Conservation (phyloP, 2,329 filamentous ascomycete species). For the Paramyrothecium roridum region DNA sequence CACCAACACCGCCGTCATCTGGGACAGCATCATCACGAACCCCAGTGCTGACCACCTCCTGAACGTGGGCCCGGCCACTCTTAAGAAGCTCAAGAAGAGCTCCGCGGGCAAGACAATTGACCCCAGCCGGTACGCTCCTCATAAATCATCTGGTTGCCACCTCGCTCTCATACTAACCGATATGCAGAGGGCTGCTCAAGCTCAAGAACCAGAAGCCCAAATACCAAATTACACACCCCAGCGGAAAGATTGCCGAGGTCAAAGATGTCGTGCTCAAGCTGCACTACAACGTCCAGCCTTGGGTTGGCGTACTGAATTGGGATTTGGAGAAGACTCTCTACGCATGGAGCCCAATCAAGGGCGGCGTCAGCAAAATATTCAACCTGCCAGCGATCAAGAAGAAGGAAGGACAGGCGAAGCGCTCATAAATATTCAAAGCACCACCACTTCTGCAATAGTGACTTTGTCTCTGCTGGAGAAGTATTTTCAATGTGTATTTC, state of each 20-base stretch:
- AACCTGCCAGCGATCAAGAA: conserved; percentile 65
- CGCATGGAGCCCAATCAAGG: conserved; percentile 62
- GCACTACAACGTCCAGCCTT: conserved; percentile 97
- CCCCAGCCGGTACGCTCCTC: conserved; percentile 45
- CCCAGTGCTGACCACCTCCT: conserved; percentile 60
- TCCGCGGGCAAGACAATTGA: conserved; percentile 59
- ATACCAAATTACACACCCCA: conserved; percentile 93
- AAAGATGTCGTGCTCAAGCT: conserved; percentile 74
- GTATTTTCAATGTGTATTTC: too few species aligned
- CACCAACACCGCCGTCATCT: conserved; percentile 79
- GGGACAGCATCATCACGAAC: conserved; percentile 89
- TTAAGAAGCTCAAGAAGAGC: conserved; percentile 61
- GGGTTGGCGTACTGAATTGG: conserved; percentile 89
- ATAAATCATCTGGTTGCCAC: not conserved
- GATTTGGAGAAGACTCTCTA: conserved; percentile 56
- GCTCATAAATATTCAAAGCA: conserved; percentile 10
- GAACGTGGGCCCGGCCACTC: conserved; percentile 56
- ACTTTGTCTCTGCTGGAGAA: too few species aligned
- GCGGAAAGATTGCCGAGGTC: conserved; percentile 70
- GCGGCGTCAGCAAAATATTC: conserved; percentile 64
- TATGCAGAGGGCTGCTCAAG: conserved; percentile 63
- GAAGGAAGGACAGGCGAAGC: conserved; percentile 30
- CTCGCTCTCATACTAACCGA: not conserved
- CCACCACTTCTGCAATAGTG: conserved; percentile 6
- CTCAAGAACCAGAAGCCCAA: conserved; percentile 87